Conservation (phyloP, 305 asterid species). For the Solanum hybrid region DNA sequence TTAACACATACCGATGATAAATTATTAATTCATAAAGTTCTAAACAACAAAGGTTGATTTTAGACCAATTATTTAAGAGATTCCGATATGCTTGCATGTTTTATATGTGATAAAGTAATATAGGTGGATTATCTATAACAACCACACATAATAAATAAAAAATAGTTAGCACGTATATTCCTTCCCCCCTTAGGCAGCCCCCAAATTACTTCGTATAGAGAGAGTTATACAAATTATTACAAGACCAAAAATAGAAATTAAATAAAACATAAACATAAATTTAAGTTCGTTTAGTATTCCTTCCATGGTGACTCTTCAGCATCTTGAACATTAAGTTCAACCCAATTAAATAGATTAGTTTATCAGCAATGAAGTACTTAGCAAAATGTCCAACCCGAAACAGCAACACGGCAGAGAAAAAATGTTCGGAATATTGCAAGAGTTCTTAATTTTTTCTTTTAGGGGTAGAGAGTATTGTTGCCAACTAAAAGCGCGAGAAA, state of each 20-base stretch:
- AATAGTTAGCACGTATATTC: background rate
- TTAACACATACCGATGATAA: background rate
- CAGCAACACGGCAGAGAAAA: background rate
- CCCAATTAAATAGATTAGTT: background rate
- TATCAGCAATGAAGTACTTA: background rate
- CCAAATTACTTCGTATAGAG: background rate
- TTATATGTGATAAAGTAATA: background rate
- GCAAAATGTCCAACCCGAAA: background rate
- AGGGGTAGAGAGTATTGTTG: background rate
- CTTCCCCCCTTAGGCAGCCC: background rate
- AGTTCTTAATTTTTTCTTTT: background rate
- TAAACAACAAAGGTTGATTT: no score
- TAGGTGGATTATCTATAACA: background rate
- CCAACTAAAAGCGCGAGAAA: background rate
- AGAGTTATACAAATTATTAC: background rate
- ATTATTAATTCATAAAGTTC: no score
- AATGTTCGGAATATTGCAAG: background rate
- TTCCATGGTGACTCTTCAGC: background rate
- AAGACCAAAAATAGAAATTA: background rate
- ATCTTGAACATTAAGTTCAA: background rate
- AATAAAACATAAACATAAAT: background rate
- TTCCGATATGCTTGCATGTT: background rate
- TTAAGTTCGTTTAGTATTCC: background rate
- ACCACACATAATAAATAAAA: background rate
- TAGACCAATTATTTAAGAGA: background rate